Evolutionary conservation across 306 rosid genomes (phyloP).

Genomic region (Trifolium fragiferum): DNA sequence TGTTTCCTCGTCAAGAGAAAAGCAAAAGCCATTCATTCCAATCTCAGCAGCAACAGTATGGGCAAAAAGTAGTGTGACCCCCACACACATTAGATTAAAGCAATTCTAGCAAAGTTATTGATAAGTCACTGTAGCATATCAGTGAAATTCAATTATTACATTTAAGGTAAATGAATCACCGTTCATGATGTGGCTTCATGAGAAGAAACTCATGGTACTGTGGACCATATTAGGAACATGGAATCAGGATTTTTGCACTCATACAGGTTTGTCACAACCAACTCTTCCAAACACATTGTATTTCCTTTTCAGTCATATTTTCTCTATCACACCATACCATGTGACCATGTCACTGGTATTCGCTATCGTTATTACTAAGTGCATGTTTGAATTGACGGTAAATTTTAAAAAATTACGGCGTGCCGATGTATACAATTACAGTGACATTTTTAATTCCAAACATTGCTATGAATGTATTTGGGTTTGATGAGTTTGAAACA

Average conservation of each 20-base stretch:
- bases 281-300: background rate
- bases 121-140: background rate
- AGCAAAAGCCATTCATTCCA: background rate
- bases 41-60: background rate
- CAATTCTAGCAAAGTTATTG: background rate
- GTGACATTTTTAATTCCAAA: too few species aligned
- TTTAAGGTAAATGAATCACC: constrained; percentile 1
- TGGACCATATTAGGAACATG: constrained; percentile 33
- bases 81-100: background rate
- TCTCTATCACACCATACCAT: constrained; percentile 23
- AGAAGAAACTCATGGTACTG: background rate
- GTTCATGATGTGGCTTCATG: background rate
- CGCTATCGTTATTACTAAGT: too few species aligned
- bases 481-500: background rate
- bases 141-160: background rate
- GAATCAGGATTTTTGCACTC: background rate
- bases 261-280: constrained; percentile 32
- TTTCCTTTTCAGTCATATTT: constrained; percentile 10
- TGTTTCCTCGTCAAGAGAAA: constrained; percentile 26
- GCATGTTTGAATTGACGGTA: background rate
- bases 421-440: too few species aligned
- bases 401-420: background rate
- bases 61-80: background rate
- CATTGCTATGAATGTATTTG: background rate
- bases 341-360: background rate